Evolutionary conservation across 805 yeast species (phyloP), one percentile per base, ranked within the genome.

Genomic region (Yueomyces sinensis): DNA sequence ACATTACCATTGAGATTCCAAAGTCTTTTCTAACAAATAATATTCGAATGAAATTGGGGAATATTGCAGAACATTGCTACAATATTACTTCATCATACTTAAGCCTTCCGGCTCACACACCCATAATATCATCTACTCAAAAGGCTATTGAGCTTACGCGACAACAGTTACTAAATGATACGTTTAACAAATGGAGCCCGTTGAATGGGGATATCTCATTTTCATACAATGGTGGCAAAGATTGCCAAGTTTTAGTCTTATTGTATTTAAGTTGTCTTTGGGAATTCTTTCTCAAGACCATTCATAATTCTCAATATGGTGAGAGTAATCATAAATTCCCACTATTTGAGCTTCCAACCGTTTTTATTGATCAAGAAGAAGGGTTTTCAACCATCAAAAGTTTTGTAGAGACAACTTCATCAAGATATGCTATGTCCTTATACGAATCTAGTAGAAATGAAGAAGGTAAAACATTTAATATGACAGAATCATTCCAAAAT

Each of bases 201-300:
- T 38, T 52, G 13, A 41, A 42, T 29, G 59, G 65, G 11, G 75
- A 80, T 39, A 57, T 82, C 3, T 78, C 96, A 0, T 65, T 91
- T 13, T 81, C 94, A 3, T 91, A 80, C 56, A 91, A 91, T 52
- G 98, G 98, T 13, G 98, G 98, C 1, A 91, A 91, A 51, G 98
- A 91, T 58, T 91, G 97, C 49, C 70, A 87, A 32, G 96, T 87
- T 24, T 74, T 89, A 79, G 65, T 91, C 36, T 63, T 84, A 13
- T 50, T 91, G 4, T 73, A 82, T 35, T 58, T 87, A 34, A 77
- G 91, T 2, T 72, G 71, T 17, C 61, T 58, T 35, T 49, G 45
- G 63, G 55, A 52, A 32, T 48, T 43, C 25, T 53, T 45, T 24
- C 35, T 33, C 19, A 30, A 17, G 9, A 41, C 39, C 30, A 45